phyloP scores from a whole-genome alignment of 176 grass and related monocot genomes.

The Musa acuminata region DNA sequence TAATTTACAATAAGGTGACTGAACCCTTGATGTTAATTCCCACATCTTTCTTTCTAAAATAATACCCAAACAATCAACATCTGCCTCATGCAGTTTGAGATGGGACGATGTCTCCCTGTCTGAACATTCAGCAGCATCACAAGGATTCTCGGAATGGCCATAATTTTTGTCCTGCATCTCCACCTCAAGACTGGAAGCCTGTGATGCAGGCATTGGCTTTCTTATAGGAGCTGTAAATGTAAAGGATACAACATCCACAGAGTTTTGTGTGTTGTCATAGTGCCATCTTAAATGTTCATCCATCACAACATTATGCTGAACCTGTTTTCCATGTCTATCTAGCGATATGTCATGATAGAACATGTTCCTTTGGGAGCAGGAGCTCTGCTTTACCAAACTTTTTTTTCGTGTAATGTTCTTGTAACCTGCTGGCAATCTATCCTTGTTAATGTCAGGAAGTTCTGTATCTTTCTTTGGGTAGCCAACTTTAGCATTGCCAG shows the following conservation, averaged over 20 bases:
- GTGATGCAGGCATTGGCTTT: slow-evolving; percentile 35
- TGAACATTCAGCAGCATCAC: slow-evolving; percentile 20
- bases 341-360: slow-evolving; percentile 27
- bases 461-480: slow-evolving; percentile 30
- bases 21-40: slow-evolving; percentile 54
- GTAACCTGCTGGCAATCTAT: slow-evolving; percentile 29
- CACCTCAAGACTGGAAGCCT: background rate
- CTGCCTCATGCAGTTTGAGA: slow-evolving; percentile 32
- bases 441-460: slow-evolving; percentile 22
- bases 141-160: slow-evolving; percentile 11
- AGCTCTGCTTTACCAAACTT: slow-evolving; percentile 35
- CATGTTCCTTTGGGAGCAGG: slow-evolving; percentile 28
- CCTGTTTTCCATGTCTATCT: slow-evolving; percentile 38
- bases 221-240: slow-evolving; percentile 86
- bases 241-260: slow-evolving; percentile 89
- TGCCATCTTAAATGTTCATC: slow-evolving; percentile 54
- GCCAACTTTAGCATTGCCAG: slow-evolving; percentile 28
- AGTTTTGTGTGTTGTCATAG: slow-evolving; percentile 40
- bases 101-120: background rate
- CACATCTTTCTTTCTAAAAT: slow-evolving; percentile 79
- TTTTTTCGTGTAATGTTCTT: slow-evolving; percentile 41
- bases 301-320: slow-evolving; percentile 71
- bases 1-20: slow-evolving; percentile 30
- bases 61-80: slow-evolving; percentile 76
- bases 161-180: slow-evolving; percentile 25